Percentiles rank a stretch among this genome's conserved stretches.
Evolutionary conservation across 495 filamentous ascomycete species (phyloP).

Genomic region (Lasiosphaeria miniovina): DNA sequence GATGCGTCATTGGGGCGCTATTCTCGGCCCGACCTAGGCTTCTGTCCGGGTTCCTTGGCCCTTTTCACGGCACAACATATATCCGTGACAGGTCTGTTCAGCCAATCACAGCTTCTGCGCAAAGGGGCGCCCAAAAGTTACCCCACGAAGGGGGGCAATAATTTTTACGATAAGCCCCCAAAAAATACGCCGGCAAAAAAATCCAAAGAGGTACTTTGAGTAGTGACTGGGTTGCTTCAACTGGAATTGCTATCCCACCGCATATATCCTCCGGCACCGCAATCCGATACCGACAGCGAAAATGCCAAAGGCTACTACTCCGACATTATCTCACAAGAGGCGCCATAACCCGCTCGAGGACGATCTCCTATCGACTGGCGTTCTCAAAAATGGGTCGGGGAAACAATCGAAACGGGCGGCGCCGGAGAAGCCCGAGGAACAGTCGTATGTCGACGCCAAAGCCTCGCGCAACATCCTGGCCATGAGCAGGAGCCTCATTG

Average conservation of each 20-base stretch:
- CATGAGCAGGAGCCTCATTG: constrained; percentile 77
- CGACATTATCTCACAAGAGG: constrained; percentile 34
- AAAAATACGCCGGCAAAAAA: constrained; percentile 19
- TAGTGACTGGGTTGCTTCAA: too few relatives aligned
- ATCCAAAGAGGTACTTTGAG: background rate
- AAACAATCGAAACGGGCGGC: constrained; percentile 55
- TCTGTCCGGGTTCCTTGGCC: too few relatives aligned
- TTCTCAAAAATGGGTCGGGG: constrained; percentile 52
- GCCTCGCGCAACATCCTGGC: constrained; percentile 82
- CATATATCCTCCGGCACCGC: background rate
- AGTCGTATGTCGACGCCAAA: constrained; percentile 78
- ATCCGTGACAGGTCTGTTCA: constrained; percentile 2
- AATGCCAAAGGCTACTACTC: constrained; percentile 54
- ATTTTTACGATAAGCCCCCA: constrained; percentile 21
- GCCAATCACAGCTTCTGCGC: constrained; percentile 13
- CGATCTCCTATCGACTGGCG: constrained; percentile 64
- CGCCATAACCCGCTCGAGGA: constrained; percentile 72
- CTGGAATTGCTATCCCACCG: background rate
- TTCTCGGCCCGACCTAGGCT: too few relatives aligned
- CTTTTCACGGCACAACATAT: constrained; percentile 15
- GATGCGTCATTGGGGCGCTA: too few relatives aligned
- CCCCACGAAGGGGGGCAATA: constrained; percentile 23
- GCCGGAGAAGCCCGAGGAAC: constrained; percentile 58
- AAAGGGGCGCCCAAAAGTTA: constrained; percentile 6
- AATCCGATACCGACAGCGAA: constrained; percentile 5